A percentile compares a stretch with the other conserved stretches of the same genome.
Evolutionary conservation across 1,139 yeast species (phyloP).

Genomic region (Zhuliangozyma parablackwelliae): DNA sequence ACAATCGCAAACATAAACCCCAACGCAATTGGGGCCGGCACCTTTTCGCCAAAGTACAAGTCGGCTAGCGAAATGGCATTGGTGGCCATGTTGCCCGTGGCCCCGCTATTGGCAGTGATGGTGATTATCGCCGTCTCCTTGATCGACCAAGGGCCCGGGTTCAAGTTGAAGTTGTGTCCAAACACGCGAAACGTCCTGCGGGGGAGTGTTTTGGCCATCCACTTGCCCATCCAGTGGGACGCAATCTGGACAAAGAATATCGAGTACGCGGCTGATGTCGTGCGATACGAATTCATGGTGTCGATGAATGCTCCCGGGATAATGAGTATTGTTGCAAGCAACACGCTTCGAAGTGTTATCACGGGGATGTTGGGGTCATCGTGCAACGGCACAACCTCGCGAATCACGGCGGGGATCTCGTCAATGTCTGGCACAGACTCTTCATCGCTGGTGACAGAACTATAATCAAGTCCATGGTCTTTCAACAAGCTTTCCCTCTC

Average conservation of each 20-base stretch:
- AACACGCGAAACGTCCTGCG: constrained; percentile 16
- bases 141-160: constrained; percentile 47
- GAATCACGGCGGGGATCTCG: constrained; percentile 23
- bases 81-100: constrained; percentile 44
- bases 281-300: constrained; percentile 45
- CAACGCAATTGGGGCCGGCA: constrained; percentile 27
- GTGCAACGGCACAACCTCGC: constrained; percentile 30
- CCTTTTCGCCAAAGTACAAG: constrained; percentile 29
- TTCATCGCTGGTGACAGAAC: too few species aligned
- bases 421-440: too few species aligned
- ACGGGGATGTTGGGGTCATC: constrained; percentile 35
- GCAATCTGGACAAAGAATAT: constrained; percentile 44
- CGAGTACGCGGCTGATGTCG: constrained; percentile 45
- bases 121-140: constrained; percentile 43
- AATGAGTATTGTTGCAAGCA: constrained; percentile 35
- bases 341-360: constrained; percentile 38
- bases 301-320: constrained; percentile 47
- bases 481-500: too few species aligned
- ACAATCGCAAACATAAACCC: constrained; percentile 44
- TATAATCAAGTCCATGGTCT: too few species aligned
- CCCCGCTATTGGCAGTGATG: constrained; percentile 43
- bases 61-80: constrained; percentile 39
- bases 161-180: constrained; percentile 22
- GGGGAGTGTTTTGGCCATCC: constrained; percentile 33
- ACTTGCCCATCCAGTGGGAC: constrained; percentile 40